phyloP scores from a whole-genome alignment of 768 basidiomycete genomes.

The Rhodotorula toruloides region DNA sequence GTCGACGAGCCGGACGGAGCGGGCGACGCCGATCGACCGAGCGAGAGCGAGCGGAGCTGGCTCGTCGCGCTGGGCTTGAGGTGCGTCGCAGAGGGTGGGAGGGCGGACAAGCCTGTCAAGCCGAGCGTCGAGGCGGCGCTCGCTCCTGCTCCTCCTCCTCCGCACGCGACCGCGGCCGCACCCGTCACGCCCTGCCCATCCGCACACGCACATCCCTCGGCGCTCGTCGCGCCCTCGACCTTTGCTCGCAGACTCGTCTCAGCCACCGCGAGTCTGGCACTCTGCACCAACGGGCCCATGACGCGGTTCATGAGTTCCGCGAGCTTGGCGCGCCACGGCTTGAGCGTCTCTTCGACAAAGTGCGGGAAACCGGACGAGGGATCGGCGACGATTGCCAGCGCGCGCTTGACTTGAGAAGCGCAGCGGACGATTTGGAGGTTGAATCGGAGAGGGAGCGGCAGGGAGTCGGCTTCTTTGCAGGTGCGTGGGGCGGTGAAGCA shows the following conservation, averaged over 20 bases:
- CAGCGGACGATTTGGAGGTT: conserved; percentile 42
- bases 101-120: neutral
- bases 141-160: too few relatives aligned
- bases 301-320: conserved; percentile 38
- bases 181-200: too few relatives aligned
- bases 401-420: conserved; percentile 37
- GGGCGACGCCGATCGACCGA: conserved; percentile 12
- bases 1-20: neutral
- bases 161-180: neutral
- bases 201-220: neutral
- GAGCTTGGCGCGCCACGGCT: conserved; percentile 41
- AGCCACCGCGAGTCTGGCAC: conserved; percentile 23
- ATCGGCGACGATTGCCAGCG: conserved; percentile 19
- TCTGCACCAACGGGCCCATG: conserved; percentile 38
- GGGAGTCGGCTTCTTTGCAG: conserved; percentile 28
- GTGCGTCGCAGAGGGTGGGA: neutral
- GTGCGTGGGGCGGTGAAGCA: conserved; percentile 16
- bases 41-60: conserved; percentile 29
- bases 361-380: conserved; percentile 25
- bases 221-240: conserved; percentile 2
- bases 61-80: conserved; percentile 7
- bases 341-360: conserved; percentile 40
- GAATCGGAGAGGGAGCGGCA: conserved; percentile 33
- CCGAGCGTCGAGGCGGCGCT: conserved; percentile 9
- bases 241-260: conserved; percentile 10